Conservation (phyloP, 331 rosid species). For the Acacia concinna region DNA sequence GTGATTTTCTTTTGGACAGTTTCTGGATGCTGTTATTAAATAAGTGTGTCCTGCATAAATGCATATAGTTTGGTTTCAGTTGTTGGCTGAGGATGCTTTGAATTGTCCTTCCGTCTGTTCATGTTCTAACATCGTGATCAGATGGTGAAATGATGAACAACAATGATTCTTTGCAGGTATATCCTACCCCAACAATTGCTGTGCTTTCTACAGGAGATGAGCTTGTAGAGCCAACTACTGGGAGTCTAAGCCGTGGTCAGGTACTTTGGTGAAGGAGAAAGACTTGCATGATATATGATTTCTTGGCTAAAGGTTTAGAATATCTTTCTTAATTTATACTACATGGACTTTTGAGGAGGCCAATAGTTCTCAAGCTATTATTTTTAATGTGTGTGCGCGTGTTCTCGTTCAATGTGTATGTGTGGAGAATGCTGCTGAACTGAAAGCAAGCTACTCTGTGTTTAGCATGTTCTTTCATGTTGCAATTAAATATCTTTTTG, state of each 20-base stretch:
- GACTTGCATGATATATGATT: not conserved
- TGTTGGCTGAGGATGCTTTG: conserved; percentile 4
- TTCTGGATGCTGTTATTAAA: conserved; percentile 8
- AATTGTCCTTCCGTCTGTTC: not conserved
- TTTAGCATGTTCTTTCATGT: not conserved
- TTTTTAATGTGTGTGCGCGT: not conserved
- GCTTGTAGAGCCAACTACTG: conserved; percentile 75
- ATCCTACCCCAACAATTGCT: conserved; percentile 65
- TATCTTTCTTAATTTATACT: not conserved
- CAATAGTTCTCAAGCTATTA: not conserved
- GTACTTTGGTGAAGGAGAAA: conserved; percentile 41
- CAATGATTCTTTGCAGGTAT: conserved; percentile 56
- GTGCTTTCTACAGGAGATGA: conserved; percentile 97
- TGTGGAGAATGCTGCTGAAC: not conserved
- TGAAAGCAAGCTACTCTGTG: not conserved
- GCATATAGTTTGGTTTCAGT: not conserved
- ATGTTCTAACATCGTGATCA: not conserved
- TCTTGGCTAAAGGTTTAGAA: not conserved
- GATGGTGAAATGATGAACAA: not conserved
- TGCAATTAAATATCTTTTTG: not conserved
- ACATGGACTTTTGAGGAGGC: not conserved
- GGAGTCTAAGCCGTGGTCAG: conserved; percentile 70
- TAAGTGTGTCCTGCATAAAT: conserved; percentile 14
- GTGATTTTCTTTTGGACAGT: not conserved
- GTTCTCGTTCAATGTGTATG: not conserved